Percentiles rank a stretch among this genome's conserved stretches.
These are phyloP conservation scores for Eucalyptus decipiens DNA, from an alignment of 345 rosid species.

Conservation along the genomic window DNA sequence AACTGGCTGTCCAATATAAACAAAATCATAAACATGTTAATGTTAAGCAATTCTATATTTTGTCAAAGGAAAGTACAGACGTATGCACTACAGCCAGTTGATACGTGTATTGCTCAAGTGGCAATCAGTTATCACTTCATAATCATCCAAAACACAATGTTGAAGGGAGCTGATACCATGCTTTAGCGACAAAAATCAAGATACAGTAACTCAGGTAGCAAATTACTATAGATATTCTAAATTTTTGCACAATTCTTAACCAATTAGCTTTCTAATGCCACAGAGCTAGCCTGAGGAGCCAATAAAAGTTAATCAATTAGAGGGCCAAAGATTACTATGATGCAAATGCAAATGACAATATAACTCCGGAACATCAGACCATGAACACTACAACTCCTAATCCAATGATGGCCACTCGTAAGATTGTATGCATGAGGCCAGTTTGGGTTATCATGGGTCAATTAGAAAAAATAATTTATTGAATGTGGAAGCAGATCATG, in stretches of 20 bases:
- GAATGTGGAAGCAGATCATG: neutral
- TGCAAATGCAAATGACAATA: neutral
- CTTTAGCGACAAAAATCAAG: neutral
- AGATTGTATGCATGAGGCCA: neutral
- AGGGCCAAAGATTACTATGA: neutral
- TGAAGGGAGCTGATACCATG: neutral
- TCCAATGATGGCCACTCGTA: neutral
- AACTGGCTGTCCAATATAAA: constrained; percentile 44
- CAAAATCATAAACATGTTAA: neutral
- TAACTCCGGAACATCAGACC: neutral
- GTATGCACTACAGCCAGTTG: neutral
- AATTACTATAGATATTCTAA: neutral
- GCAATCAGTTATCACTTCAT: neutral
- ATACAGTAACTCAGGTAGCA: neutral
- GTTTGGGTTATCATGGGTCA: neutral
- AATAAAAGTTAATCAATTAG: neutral
- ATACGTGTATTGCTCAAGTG: neutral
- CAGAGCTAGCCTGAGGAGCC: neutral
- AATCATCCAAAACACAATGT: neutral
- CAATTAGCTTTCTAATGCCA: neutral
- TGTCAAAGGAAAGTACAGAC: neutral
- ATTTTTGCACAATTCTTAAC: neutral
- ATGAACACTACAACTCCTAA: neutral
- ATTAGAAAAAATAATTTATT: neutral
- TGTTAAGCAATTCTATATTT: neutral